Evolutionary conservation across 768 basidiomycete species (phyloP).

Genomic region (Boletales sp.): DNA sequence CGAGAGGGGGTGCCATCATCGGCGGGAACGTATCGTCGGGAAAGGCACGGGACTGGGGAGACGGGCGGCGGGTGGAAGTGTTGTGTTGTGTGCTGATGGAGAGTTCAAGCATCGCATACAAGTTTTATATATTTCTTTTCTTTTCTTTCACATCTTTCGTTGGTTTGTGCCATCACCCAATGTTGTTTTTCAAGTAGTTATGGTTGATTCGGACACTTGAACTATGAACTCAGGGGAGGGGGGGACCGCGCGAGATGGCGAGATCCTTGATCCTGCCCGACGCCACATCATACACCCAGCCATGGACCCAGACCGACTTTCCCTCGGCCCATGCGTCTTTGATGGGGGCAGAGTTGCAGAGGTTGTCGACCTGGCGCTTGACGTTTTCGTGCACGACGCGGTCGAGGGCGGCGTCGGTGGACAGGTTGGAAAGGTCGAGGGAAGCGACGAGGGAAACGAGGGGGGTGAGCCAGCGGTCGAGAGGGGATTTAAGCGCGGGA

Average conservation of each 20-base stretch:
- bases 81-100: constrained; percentile 61
- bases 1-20: constrained; percentile 69
- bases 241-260: constrained; percentile 34
- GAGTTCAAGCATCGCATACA: not conserved
- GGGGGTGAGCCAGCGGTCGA: constrained; percentile 72
- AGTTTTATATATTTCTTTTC: not conserved
- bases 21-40: constrained; percentile 51
- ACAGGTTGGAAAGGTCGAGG: constrained; percentile 40
- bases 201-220: no score
- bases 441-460: constrained; percentile 48
- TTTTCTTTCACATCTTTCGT: constrained; percentile 1
- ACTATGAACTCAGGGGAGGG: no score
- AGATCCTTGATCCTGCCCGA: constrained; percentile 61
- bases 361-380: constrained; percentile 49
- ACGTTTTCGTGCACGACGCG: constrained; percentile 59
- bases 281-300: constrained; percentile 70
- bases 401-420: constrained; percentile 38
- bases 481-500: constrained; percentile 37
- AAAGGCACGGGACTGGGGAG: constrained; percentile 42
- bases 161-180: not conserved
- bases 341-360: constrained; percentile 46
- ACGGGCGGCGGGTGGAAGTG: constrained; percentile 51
- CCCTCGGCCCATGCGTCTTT: constrained; percentile 39
- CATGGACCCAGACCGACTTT: constrained; percentile 56
- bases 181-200: not conserved